Base-by-base conservation (phyloP, 768 basidiomycete species). In the Mycena indigotica region DNA sequence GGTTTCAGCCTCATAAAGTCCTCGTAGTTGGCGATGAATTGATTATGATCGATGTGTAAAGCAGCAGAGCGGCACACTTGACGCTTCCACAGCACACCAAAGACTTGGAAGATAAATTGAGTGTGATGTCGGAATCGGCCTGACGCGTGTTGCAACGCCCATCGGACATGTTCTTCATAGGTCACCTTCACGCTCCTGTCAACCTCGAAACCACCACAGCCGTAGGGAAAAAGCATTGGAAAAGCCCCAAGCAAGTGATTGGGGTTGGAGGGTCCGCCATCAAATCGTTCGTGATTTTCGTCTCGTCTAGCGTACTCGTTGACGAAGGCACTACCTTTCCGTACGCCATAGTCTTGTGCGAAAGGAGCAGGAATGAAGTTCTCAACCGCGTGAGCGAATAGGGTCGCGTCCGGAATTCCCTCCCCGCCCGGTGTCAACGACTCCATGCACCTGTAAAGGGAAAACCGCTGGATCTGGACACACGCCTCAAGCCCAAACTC, bases 181-280 rank as follows among this genome's bases (percentile, higher is more conserved):
- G 64, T 38, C 1, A 75, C 65, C 5, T 58, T 35, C 0, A 30
- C 19, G 15, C 23, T n/a, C 28, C 66, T 16, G 1, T 50, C 46
- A 0, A 53, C 61, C 52, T 77, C 75, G 32, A 76, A 65, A 0
- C 73, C 74, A 0, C 75, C 75, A n/a, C 38, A 24, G 16, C 10
- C 76, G 63, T 74, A 77, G 2, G 75, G 74, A 55, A 73, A 77
- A 0, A 75, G 63, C 0, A 51, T 51, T 0, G 73, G 74, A 50
- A 73, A 77, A 10, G 65, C 48, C 1, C 70, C 72, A 10, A 73
- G 57, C 0, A 72, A 32, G 44, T 72, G 72, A 50, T 73, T 72
- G 0, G 68, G 61, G 46, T 70, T 60, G 17, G 61, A 56, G 0
- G 65, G 56, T n/a, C 66, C 68, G 1, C 68, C 70, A 19, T 69